These are phyloP conservation scores for Mucor plumbeus DNA, from an alignment of 371 early-diverging fungal genomes.

Conservation along the genomic window DNA sequence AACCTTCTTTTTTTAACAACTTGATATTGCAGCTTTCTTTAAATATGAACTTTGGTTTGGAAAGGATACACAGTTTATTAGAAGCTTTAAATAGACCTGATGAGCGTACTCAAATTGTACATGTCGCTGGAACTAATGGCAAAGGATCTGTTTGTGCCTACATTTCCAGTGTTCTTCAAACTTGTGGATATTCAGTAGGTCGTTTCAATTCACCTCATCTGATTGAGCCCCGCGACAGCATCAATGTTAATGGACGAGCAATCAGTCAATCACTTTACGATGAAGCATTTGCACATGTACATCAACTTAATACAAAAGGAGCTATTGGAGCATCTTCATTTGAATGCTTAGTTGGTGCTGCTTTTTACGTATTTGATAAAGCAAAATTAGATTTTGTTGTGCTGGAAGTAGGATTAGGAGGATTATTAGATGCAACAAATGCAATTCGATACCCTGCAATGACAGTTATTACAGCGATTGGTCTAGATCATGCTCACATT, in stretches of 20 bases:
- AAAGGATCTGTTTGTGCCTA: slow-evolving; percentile 81
- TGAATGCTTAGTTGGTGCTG: slow-evolving; percentile 68
- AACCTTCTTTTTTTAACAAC: not conserved
- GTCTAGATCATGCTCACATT: slow-evolving; percentile 75
- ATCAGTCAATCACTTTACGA: slow-evolving; percentile 47
- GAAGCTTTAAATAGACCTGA: slow-evolving; percentile 66
- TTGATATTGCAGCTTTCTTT: not conserved
- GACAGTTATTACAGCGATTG: slow-evolving; percentile 70
- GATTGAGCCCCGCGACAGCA: slow-evolving; percentile 67
- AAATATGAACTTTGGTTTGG: slow-evolving; percentile 69
- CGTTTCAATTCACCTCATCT: slow-evolving; percentile 85
- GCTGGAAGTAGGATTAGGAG: slow-evolving; percentile 87
- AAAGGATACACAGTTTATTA: slow-evolving; percentile 66
- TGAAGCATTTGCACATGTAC: slow-evolving; percentile 34
- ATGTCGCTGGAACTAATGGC: slow-evolving; percentile 86
- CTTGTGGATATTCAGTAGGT: slow-evolving; percentile 54
- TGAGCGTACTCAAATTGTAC: slow-evolving; percentile 58
- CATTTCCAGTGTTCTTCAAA: slow-evolving; percentile 52
- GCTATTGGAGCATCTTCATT: slow-evolving; percentile 53
- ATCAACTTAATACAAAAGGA: slow-evolving; percentile 30
- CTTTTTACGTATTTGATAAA: slow-evolving; percentile 62
- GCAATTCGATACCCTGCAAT: slow-evolving; percentile 61
- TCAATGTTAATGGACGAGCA: slow-evolving; percentile 61
- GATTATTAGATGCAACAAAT: slow-evolving; percentile 83
- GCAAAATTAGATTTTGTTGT: slow-evolving; percentile 68